phyloP scores from a whole-genome alignment of 78 protist species.

The Dictyostelium brefeldianum region DNA sequence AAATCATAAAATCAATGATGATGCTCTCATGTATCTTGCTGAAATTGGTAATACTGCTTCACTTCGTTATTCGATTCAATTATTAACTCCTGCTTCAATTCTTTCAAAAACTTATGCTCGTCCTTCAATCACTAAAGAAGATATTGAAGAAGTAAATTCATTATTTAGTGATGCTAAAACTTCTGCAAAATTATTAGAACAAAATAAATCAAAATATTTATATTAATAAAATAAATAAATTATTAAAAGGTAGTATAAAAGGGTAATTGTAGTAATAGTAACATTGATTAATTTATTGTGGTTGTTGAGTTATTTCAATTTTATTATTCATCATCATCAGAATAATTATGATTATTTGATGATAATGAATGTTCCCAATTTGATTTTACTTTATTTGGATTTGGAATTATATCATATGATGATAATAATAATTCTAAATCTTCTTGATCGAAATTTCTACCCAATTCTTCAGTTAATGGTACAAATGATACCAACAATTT shows the following conservation, averaged over 20 bases:
- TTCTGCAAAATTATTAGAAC: slow-evolving; percentile 94
- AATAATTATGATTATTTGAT: not conserved
- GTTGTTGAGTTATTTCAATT: not conserved
- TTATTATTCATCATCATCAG: slow-evolving; percentile 32
- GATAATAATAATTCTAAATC: slow-evolving; percentile 58
- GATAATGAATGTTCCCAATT: slow-evolving; percentile 49
- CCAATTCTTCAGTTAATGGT: slow-evolving; percentile 70
- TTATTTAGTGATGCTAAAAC: slow-evolving; percentile 98
- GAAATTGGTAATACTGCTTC: slow-evolving; percentile 91
- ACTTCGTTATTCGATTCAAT: slow-evolving; percentile 97
- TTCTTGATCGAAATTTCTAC: slow-evolving; percentile 50
- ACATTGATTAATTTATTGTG: not conserved
- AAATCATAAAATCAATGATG: slow-evolving; percentile 89
- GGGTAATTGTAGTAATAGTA: not conserved
- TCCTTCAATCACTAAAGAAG: slow-evolving; percentile 78
- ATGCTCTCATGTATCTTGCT: slow-evolving; percentile 89
- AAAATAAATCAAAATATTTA: slow-evolving; percentile 80
- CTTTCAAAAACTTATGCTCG: slow-evolving; percentile 92
- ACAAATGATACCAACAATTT: slow-evolving; percentile 59
- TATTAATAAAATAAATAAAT: not conserved
- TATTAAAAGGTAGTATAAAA: not conserved
- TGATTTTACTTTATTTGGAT: slow-evolving; percentile 25
- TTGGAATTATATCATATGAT: slow-evolving; percentile 65
- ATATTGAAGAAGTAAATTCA: slow-evolving; percentile 90
- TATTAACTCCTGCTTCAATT: slow-evolving; percentile 98